phyloP scores from a whole-genome alignment of 257 asterid genomes.

The Fraxinus anomala region DNA sequence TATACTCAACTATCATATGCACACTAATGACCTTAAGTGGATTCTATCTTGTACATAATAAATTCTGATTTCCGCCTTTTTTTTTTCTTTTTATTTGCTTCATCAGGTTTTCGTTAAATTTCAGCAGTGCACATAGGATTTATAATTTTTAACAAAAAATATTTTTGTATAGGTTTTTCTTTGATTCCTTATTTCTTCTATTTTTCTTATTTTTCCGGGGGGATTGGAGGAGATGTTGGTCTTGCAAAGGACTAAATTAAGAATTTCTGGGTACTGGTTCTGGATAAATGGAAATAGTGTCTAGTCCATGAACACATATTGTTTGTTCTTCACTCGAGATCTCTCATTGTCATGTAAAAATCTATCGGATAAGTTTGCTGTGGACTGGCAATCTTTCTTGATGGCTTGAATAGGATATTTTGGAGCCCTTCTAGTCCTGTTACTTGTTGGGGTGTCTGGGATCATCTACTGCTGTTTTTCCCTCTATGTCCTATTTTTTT shows the following conservation, averaged over 20 bases:
- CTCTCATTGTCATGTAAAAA: conserved; percentile 7
- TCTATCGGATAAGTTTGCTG: conserved; percentile 3
- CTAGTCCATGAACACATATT: neutral
- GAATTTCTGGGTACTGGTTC: neutral
- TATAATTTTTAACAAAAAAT: neutral
- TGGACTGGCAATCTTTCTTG: conserved; percentile 21
- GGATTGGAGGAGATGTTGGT: neutral
- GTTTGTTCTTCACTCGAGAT: neutral
- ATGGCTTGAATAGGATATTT: neutral
- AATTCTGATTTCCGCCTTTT: neutral
- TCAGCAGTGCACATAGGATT: neutral
- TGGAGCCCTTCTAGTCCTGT: neutral
- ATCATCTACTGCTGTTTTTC: conserved; percentile 13
- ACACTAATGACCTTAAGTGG: neutral
- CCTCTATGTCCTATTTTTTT: too few species aligned
- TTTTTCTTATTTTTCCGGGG: neutral
- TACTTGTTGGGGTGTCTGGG: conserved; percentile 5
- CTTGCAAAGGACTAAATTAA: neutral
- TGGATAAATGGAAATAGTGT: conserved; percentile 1
- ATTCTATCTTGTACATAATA: neutral
- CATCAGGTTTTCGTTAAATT: neutral
- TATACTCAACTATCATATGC: conserved; percentile 12
- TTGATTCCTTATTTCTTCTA: neutral
- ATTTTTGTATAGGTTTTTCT: neutral
- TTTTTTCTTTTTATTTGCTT: neutral